Evolutionary conservation across 1,139 yeast genomes (phyloP), one percentile per base, ranked within the genome.

Genomic region (Nakaseomyces glabratus): DNA sequence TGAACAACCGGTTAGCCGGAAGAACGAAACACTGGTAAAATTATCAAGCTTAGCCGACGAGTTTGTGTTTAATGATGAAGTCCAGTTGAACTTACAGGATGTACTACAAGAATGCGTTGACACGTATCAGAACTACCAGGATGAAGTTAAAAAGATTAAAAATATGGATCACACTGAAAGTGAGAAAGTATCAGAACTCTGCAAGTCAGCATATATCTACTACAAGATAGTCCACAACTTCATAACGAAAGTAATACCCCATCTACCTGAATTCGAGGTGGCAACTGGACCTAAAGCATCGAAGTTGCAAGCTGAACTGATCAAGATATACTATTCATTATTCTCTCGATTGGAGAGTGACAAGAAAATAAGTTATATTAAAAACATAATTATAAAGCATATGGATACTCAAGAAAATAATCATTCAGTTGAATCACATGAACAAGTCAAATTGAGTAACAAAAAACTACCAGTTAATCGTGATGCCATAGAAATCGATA

Each of bases 191-290:
- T 39, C 34, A 28, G 43, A 42, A 17, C 24, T 39, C 20, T 47
- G 49, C 34, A 57, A 55, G 33, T 40, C 51, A 8, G 54, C 57
- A 8, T 57, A 43, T 28, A 44, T 54, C 8, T 52, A 54, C 35
- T 57, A 49, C 44, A 44, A 43, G 26, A 51, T 51, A 19, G 49
- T 57, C 9, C 52, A 49, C 18, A 46, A 37, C 20, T 43, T 55
- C 1, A 42, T 55, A 15, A 39, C 47, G 11, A 44, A 46, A 11
- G 48, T 41, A 31, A 48, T 51, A 24, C 56, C 56, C 7, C 38
- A 37, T 24, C 39, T 56, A 4, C 33, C 44, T 2, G 49, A 48
- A 28, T 56, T 54, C 34, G 30, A 26, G 15, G 21, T n/a, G 8
- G 30, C 30, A 9, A 26, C 30, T 2, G 30, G 30, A 4, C 30